Evolutionary conservation across 2,329 filamentous ascomycete genomes (phyloP), one percentile per base, ranked within the genome.

Genomic region (Stemphylium lycopersici): DNA sequence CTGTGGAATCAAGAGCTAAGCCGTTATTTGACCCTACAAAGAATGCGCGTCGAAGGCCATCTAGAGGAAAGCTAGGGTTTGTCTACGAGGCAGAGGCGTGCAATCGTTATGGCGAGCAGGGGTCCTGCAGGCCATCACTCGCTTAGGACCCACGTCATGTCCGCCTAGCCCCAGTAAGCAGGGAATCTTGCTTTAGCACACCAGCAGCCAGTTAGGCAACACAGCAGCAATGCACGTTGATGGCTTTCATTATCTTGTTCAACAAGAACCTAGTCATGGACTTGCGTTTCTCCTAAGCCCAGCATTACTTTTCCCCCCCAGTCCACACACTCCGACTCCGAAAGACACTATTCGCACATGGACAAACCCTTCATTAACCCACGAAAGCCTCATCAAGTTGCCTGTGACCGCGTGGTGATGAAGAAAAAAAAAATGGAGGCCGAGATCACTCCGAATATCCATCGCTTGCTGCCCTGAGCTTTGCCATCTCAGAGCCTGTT

Each of bases 11-110:
- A 43, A 32, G 43, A 47, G 64, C 65, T 55, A 51, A 56, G 56
- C 58, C 43, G 52, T 52, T 62, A 65, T 60, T 52, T 55, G 59
- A 63, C 63, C 56, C 59, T 47, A 57, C 41, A 49, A 52, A 52
- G 53, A 46, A 47, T 59, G 50, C 56, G 44, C 46, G 61, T 52
- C 46, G n/a, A 45, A 33, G 49, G 45, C 56, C 62, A 63, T 61
- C 41, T 43, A 52, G 48, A 53, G 49, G 48, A 48, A 59, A 44
- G 44, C 52, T 46, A 46, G 46, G 37, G 18, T 22, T 33, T 39
- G 32, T 34, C n/a, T 37, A 42, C 54, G 46, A 65, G 63, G 54
- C 59, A 65, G 38, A 41, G 38, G 29, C 37, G 22, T 54, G 50
- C 61, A 63, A 52, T 49, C 50, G 55, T 59, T 51, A 54, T 59